These are phyloP conservation scores for Rhypophila decipiens DNA, from an alignment of 495 filamentous ascomycete genomes.

Conservation along the genomic window DNA sequence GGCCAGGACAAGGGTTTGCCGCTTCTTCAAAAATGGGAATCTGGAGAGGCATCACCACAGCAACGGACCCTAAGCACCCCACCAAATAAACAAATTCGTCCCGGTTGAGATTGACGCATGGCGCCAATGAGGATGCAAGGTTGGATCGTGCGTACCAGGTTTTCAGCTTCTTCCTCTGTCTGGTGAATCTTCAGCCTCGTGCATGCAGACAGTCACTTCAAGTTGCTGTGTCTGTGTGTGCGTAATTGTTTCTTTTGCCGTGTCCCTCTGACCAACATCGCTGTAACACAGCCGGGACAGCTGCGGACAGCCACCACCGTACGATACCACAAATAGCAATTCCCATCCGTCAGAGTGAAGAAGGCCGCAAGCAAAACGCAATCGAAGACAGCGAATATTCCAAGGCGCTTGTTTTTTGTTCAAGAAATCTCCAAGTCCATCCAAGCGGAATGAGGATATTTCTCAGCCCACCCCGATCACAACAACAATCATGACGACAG, in stretches of 20 bases:
- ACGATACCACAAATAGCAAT: too few relatives aligned
- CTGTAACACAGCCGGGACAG: too few relatives aligned
- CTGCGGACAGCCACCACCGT: too few relatives aligned
- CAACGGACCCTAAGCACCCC: slow-evolving; percentile 15
- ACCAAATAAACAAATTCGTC: slow-evolving; percentile 7
- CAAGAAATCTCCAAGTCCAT: too few relatives aligned
- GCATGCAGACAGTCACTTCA: too few relatives aligned
- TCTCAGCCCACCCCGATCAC: background rate
- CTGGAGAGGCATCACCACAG: slow-evolving; percentile 2
- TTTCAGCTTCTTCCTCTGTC: background rate
- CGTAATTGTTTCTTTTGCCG: background rate
- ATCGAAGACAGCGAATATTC: too few relatives aligned
- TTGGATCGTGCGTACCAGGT: background rate
- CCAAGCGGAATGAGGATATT: background rate
- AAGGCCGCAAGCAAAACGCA: too few relatives aligned
- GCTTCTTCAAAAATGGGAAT: background rate
- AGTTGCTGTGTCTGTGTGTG: background rate
- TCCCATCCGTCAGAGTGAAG: too few relatives aligned
- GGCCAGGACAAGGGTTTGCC: too few relatives aligned
- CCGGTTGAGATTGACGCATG: slow-evolving; percentile 5
- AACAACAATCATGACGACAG: slow-evolving; percentile 56
- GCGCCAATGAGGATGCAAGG: slow-evolving; percentile 1
- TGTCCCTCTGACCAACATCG: too few relatives aligned
- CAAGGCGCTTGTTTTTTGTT: too few relatives aligned
- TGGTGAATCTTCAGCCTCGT: background rate